These are phyloP conservation scores for Paramecium sonneborni DNA, from an alignment of 73 alveolate species.

Conservation along the genomic window DNA sequence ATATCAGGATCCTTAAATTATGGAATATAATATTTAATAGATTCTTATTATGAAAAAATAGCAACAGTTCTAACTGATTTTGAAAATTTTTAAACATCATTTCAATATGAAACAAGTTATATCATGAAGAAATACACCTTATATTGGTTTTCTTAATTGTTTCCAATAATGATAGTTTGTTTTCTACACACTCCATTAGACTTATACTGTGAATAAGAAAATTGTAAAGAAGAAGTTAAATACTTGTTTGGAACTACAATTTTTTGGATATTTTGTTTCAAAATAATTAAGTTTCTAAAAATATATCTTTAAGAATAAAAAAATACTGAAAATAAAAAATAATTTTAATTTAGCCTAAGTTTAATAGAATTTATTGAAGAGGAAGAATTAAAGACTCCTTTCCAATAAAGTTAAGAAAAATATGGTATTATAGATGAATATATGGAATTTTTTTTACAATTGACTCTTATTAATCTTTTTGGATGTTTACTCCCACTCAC, in stretches of 20 bases:
- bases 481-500: constrained; percentile 3
- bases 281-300: background rate
- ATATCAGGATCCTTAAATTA: background rate
- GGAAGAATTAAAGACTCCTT: background rate
- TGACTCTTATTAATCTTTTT: background rate
- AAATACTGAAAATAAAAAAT: background rate
- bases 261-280: background rate
- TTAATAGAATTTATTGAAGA: background rate
- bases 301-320: background rate
- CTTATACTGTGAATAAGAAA: background rate
- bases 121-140: constrained; percentile 1
- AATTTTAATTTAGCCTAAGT: background rate
- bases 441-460: background rate
- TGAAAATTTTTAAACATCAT: background rate
- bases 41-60: background rate
- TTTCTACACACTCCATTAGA: background rate
- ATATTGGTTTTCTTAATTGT: background rate
- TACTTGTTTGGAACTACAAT: background rate
- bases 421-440: constrained; percentile 11
- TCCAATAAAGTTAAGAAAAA: background rate
- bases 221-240: background rate
- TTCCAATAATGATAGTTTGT: background rate
- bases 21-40: background rate
- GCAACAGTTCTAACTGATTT: background rate
- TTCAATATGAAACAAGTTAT: constrained; percentile 19